Base-by-base conservation (phyloP, 2,329 filamentous ascomycete species). In the Drechslerella coelobrocha region DNA sequence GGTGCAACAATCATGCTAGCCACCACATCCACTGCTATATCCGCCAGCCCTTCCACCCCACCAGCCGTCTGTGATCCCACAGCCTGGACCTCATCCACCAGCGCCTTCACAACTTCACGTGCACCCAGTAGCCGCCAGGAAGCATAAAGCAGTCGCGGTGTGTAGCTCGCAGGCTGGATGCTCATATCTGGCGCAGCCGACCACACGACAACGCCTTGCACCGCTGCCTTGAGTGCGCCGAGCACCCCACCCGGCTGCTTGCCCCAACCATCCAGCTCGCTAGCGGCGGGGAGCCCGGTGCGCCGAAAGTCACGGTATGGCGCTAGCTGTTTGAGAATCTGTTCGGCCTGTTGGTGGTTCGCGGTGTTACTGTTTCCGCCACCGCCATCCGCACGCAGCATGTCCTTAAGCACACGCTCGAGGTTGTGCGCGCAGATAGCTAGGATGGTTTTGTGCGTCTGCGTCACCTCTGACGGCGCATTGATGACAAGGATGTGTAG, bases 201-300 rank as follows among this genome's bases (percentile, higher is more conserved):
- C 90, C 90, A 93, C 52, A 86, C 82, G 1, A 88, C 82, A 2
- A 92, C 83, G 0, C 81, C 82, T 59, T 86, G 84, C 0, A 91
- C 80, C 0, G 85, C 86, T 59, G 85, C 83, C 43, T 85, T 84
- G 34, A 92, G 76, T 0, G 84, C 82, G 1, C 82, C 81, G 0
- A 81, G 78, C 2, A 91, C 78, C 0, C 87, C 88, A 39, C 82
- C 84, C 51, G 81, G 81, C 0, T 81, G 79, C 21, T 72, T 72
- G 1, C 83, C 83, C 89, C 89, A 92, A 6, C 82, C 80, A 72
- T 90, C 86, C 1, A 92, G 78, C 76, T 92, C 89, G 41, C 84
- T 85, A 61, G 87, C 83, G 8, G 88, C 85, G 1, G 85, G 83
- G 2, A 82, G 84, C 0, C 84, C 84, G 0, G 85, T 88, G 29